These are phyloP conservation scores for Pistacia vera DNA, from an alignment of 345 rosid species.

Conservation along the genomic window DNA sequence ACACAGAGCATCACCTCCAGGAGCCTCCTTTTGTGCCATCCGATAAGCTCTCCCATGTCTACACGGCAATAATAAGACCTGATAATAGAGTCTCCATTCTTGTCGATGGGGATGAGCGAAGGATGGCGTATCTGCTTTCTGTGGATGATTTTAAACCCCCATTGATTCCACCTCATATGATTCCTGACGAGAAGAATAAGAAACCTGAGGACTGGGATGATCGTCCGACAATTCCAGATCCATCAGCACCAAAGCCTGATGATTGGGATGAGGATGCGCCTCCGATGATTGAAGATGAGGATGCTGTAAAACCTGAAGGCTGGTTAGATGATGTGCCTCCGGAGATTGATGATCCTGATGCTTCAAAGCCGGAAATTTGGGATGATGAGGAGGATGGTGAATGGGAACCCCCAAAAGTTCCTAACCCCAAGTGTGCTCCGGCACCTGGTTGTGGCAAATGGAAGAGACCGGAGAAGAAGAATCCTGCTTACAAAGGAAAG, in stretches of 20 bases:
- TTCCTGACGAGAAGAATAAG: constrained; percentile 52
- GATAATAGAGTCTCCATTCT: constrained; percentile 44
- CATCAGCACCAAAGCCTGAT: constrained; percentile 49
- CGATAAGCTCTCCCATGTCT: constrained; percentile 57
- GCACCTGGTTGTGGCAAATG: constrained; percentile 69
- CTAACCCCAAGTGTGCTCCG: constrained; percentile 45
- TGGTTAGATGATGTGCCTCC: constrained; percentile 58
- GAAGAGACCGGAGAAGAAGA: constrained; percentile 53
- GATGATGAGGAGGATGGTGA: constrained; percentile 68
- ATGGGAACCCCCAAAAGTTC: constrained; percentile 55
- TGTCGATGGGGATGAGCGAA: constrained; percentile 55
- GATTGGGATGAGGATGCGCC: constrained; percentile 71
- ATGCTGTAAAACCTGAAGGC: constrained; percentile 61
- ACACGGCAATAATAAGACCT: constrained; percentile 53
- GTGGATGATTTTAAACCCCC: constrained; percentile 57
- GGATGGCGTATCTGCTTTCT: constrained; percentile 42
- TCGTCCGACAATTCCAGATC: constrained; percentile 44
- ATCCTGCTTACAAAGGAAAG: constrained; percentile 58
- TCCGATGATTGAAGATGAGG: constrained; percentile 44
- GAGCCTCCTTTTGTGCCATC: constrained; percentile 49
- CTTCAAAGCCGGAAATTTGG: constrained; percentile 61
- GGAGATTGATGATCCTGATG: constrained; percentile 65
- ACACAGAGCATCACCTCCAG: constrained; percentile 55
- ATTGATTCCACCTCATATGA: constrained; percentile 46
- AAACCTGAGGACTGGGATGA: constrained; percentile 71